Conservation (phyloP, 352 stramenopile genomes). For the Pythium sp. region DNA sequence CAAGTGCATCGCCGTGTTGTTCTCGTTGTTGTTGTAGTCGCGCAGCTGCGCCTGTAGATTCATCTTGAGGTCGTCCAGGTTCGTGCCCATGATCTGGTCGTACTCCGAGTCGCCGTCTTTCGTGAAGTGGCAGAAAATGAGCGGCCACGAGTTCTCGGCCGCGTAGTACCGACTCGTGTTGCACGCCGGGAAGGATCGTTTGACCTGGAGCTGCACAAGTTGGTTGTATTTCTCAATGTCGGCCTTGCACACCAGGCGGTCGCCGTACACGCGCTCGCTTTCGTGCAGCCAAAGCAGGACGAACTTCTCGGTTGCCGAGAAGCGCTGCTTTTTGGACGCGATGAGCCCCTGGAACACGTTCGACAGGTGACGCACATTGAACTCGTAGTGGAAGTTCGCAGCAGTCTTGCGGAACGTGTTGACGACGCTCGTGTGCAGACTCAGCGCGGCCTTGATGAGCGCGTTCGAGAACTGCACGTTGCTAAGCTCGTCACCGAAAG, state of each 20-base stretch:
- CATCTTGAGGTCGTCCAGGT: constrained; percentile 85
- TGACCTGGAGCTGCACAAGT: constrained; percentile 92
- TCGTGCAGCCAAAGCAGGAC: constrained; percentile 95
- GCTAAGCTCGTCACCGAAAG: constrained; percentile 87
- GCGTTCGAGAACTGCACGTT: constrained; percentile 86
- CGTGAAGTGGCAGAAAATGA: constrained; percentile 96
- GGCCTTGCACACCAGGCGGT: constrained; percentile 90
- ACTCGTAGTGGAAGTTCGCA: constrained; percentile 98
- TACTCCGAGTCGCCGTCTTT: constrained; percentile 93
- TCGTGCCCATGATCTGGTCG: constrained; percentile 90
- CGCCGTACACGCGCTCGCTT: constrained; percentile 94
- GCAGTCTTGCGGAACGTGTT: constrained; percentile 94
- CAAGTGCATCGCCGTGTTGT: constrained; percentile 95
- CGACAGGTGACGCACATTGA: constrained; percentile 95
- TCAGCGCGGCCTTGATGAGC: constrained; percentile 93
- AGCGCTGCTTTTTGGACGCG: constrained; percentile 90
- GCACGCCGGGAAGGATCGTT: constrained; percentile 92
- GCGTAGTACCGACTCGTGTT: constrained; percentile 93
- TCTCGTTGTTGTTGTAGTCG: constrained; percentile 96
- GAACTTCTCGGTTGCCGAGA: constrained; percentile 92
- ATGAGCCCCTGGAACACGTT: constrained; percentile 97
- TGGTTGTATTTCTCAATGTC: constrained; percentile 94
- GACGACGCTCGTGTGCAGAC: constrained; percentile 88
- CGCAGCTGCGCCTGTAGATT: constrained; percentile 89
- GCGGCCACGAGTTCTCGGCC: constrained; percentile 92